Conservation (phyloP, 805 yeast genomes). For the Starmerella gropengiesseri region DNA sequence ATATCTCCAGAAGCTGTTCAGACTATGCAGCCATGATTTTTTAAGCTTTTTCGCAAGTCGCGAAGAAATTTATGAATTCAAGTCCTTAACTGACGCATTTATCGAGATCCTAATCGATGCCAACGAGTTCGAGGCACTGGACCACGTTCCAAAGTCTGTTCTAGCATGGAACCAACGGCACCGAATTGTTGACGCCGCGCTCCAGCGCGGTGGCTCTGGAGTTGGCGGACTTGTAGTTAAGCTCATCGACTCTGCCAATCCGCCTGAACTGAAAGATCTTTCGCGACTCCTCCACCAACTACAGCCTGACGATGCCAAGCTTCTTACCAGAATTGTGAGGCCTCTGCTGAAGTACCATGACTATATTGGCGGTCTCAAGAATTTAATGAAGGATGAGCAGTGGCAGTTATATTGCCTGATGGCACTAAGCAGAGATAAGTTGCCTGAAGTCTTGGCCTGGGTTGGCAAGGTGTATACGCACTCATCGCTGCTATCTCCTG, state of each 20-base stretch:
- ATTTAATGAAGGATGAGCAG: background rate
- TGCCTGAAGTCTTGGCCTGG: background rate
- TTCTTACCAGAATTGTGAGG: background rate
- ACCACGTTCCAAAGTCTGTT: slow-evolving; percentile 10
- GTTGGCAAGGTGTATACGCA: background rate
- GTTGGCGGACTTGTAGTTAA: slow-evolving; percentile 6
- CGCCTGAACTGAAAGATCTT: slow-evolving; percentile 6
- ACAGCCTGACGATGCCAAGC: background rate
- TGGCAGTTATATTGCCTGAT: slow-evolving; percentile 10
- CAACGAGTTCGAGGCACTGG: slow-evolving; percentile 7
- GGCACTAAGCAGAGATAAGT: background rate
- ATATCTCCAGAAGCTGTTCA: slow-evolving; percentile 1
- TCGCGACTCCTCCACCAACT: background rate
- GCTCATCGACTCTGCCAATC: slow-evolving; percentile 13
- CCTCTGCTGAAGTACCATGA: background rate
- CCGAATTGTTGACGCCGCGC: slow-evolving; percentile 4
- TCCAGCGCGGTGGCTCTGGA: background rate
- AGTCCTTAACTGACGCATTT: slow-evolving; percentile 4
- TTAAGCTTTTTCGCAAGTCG: no score
- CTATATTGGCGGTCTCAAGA: background rate
- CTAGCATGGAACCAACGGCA: slow-evolving; percentile 18
- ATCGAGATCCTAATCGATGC: slow-evolving; percentile 6
- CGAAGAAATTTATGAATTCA: slow-evolving; percentile 4
- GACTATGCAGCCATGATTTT: background rate
- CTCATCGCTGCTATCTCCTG: background rate